Percentiles rank a stretch among this genome's conserved stretches.
These are phyloP conservation scores for Calvatia gigantea DNA, from an alignment of 768 basidiomycete species.

Conservation along the genomic window DNA sequence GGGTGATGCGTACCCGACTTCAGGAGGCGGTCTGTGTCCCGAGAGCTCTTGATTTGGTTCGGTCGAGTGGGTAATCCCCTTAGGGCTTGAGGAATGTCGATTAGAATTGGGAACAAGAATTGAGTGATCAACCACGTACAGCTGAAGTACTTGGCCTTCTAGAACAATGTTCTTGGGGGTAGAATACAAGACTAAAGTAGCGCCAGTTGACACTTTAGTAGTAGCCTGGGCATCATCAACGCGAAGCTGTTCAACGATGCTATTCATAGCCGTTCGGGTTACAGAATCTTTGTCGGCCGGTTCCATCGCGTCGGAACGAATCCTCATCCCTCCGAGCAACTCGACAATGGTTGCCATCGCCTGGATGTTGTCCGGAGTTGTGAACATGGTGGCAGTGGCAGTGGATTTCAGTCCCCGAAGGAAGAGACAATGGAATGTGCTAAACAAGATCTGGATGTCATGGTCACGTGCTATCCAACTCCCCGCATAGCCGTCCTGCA, in stretches of 20 bases:
- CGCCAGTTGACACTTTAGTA: not conserved
- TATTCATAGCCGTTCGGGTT: slow-evolving; percentile 28
- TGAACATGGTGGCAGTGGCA: not conserved
- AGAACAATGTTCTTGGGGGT: slow-evolving; percentile 27
- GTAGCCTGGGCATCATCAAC: slow-evolving; percentile 7
- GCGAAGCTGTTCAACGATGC: slow-evolving; percentile 27
- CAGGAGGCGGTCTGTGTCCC: not conserved
- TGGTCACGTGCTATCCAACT: not conserved
- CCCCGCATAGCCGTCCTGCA: not conserved
- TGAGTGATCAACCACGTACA: slow-evolving; percentile 17
- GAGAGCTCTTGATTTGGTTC: not conserved
- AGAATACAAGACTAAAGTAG: slow-evolving; percentile 8
- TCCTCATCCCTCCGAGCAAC: slow-evolving; percentile 28
- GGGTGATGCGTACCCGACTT: not conserved
- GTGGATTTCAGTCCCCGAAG: not conserved
- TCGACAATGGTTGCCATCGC: slow-evolving; percentile 17
- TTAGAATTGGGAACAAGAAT: not conserved
- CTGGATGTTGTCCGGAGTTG: not conserved
- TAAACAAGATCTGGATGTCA: not conserved
- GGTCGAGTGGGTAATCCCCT: not conserved
- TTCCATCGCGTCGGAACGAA: slow-evolving; percentile 26
- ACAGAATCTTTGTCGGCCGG: slow-evolving; percentile 29
- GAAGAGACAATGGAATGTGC: not conserved
- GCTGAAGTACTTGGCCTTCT: slow-evolving; percentile 25
- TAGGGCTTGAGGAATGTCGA: not conserved